Base-by-base conservation (phyloP, 176 grass and related monocot genomes). In the Alloteropsis semialata region DNA sequence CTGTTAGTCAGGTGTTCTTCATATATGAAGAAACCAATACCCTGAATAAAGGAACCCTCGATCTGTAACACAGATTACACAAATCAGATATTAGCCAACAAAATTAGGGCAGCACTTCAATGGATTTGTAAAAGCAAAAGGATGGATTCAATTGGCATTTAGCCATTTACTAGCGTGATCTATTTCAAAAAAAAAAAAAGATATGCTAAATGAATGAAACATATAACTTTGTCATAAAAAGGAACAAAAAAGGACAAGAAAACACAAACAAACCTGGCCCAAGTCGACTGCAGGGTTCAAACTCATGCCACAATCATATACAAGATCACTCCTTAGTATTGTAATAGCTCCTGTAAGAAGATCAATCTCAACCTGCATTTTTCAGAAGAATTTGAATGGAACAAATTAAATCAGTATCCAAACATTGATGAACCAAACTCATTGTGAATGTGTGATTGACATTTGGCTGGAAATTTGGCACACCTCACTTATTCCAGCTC, bases 251-350 rank as follows among this genome's bases (percentile, higher is more conserved):
- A 22, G 27, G 24, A 32, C 8, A 51, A 7, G 18, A 46, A 24
- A 56, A 57, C n/a, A 57, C 54, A 37, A 75, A 4, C 36, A 88
- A 64, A 90, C 92, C 92, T 94, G 92, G 27, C 92, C 92, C 61
- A 91, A 81, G 69, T 94, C 92, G 3, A 91, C 82, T 61, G 88
- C 92, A 84, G 92, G 88, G 61, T 94, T 94, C 79, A 94, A 78
- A 34, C 92, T 94, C 82, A 64, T 82, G 15, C 92, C 92, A 82
- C 89, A 94, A 59, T 94, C 92, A 65, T 91, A 94, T 17, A 76
- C 19, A 75, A 94, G 68, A 60, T 94, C 89, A 16, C 73, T 81
- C 43, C 86, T 71, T 24, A 91, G 17, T 80, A 94, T 63, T 60
- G 89, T 88, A 70, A 87, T 91, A 24, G 79, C 82, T 77, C 92